A percentile compares a stretch with the other conserved stretches of the same genome.
phyloP scores from a whole-genome alignment of 2,329 filamentous ascomycete genomes.

The Geosmithia flava region DNA sequence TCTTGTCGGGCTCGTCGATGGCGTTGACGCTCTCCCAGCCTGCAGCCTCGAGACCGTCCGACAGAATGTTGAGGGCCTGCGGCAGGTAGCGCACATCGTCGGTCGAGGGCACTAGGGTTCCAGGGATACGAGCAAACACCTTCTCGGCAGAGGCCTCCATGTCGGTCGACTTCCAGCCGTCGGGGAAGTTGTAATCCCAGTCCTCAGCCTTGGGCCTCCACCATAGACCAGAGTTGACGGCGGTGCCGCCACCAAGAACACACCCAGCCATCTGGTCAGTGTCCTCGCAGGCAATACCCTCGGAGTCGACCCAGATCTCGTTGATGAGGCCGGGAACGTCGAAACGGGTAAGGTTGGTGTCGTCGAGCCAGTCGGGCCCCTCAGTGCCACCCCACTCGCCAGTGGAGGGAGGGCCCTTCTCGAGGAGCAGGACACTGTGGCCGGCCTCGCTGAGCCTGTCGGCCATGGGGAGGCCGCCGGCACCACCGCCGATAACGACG shows the following conservation, averaged over 20 bases:
- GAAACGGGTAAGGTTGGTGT: slow-evolving; percentile 53
- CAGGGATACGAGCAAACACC: slow-evolving; percentile 59
- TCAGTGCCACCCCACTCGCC: slow-evolving; percentile 52
- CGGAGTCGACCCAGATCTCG: slow-evolving; percentile 52
- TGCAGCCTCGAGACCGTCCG: slow-evolving; percentile 41
- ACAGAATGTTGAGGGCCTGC: slow-evolving; percentile 51
- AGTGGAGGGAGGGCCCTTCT: slow-evolving; percentile 48
- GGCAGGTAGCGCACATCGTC: slow-evolving; percentile 58
- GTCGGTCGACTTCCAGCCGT: slow-evolving; percentile 56
- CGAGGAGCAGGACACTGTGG: slow-evolving; percentile 51
- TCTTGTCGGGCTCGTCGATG: slow-evolving; percentile 45
- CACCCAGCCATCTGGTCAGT: slow-evolving; percentile 65
- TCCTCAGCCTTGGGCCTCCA: slow-evolving; percentile 54
- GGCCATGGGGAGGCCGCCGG: slow-evolving; percentile 47
- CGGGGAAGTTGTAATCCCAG: slow-evolving; percentile 62
- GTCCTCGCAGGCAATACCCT: slow-evolving; percentile 54
- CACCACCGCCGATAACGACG: slow-evolving; percentile 51
- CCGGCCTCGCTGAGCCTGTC: slow-evolving; percentile 47
- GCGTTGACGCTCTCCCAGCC: slow-evolving; percentile 53
- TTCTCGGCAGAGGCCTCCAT: slow-evolving; percentile 45
- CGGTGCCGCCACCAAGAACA: slow-evolving; percentile 54
- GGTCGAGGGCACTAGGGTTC: slow-evolving; percentile 51
- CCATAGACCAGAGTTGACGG: slow-evolving; percentile 58
- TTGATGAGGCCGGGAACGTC: slow-evolving; percentile 62
- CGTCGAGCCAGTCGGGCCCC: slow-evolving; percentile 48